Percentiles rank a stretch among this genome's conserved stretches.
These are phyloP conservation scores for Lentinula edodes DNA, from an alignment of 768 basidiomycete species.

Conservation along the genomic window DNA sequence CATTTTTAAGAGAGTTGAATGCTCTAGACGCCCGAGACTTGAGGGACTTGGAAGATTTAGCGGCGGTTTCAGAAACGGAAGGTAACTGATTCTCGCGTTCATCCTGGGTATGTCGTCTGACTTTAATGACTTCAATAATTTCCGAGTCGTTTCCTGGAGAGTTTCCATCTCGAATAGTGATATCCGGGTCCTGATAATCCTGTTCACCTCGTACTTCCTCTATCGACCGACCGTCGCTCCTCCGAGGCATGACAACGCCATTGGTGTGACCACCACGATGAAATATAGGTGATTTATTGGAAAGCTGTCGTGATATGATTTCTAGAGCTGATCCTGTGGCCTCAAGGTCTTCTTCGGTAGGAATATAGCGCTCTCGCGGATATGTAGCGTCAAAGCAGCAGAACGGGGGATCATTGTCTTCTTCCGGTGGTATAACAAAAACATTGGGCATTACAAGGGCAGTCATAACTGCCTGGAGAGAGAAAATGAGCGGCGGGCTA, in stretches of 20 bases:
- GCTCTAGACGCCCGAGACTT: conserved; percentile 42
- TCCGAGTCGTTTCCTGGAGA: conserved; percentile 42
- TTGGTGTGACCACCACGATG: conserved; percentile 10
- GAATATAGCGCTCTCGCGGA: conserved; percentile 12
- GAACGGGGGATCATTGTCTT: conserved; percentile 50
- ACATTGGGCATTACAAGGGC: conserved; percentile 32
- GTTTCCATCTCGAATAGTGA: conserved; percentile 11
- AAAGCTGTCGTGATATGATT: conserved; percentile 19
- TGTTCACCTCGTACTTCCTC: conserved; percentile 24
- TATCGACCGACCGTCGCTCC: conserved; percentile 17
- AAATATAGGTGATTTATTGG: conserved; percentile 18
- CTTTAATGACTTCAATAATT: conserved; percentile 56
- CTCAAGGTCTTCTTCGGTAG: conserved; percentile 19
- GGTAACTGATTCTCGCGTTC: background rate
- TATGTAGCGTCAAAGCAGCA: conserved; percentile 51
- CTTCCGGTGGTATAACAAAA: conserved; percentile 53
- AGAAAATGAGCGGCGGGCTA: conserved; percentile 7
- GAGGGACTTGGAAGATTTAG: conserved; percentile 35
- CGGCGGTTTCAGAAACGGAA: conserved; percentile 13
- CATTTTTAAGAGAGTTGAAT: conserved; percentile 39
- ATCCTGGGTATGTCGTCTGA: conserved; percentile 31
- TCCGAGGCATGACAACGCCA: conserved; percentile 19
- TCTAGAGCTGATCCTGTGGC: conserved; percentile 18
- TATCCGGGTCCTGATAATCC: conserved; percentile 14
- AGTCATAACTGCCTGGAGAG: background rate